Base-by-base conservation (phyloP, 2,329 filamentous ascomycete genomes). In the Colletotrichum musicola region DNA sequence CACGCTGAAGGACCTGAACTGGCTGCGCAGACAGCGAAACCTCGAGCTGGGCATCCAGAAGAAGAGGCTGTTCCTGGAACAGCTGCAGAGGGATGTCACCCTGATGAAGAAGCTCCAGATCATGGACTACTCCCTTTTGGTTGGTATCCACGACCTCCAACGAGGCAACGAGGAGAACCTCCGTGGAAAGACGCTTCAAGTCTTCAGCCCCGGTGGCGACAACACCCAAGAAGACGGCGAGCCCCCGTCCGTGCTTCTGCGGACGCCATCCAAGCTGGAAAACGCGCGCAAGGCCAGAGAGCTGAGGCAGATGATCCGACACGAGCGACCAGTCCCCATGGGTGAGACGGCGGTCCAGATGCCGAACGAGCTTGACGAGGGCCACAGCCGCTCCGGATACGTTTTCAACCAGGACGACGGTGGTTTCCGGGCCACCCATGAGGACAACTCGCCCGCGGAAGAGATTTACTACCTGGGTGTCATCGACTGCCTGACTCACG, bases 381-480 rank as follows among this genome's bases (percentile, higher is more conserved):
- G 91, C 69, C 88, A 92, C 71, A 90, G 87, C 73, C 91, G 92
- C 51, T 82, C 84, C 20, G 88, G 89, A 60, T 92, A 94, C 73
- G 90, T 95, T 72, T 99, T 98, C 79, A 98, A 97, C 78, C 90
- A 91, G 67, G 95, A 98, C 73, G 95, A 98, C 76, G 96, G 96
- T 56, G 96, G 96, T 3, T 94, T 98, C 80, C 88, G 91, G 73
- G 95, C 96, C 13, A 98, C 96, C 1, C 94, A 98, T 76, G 94
- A 98, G 79, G 90, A 97, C 79, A 92, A 97, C 71, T 83, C 84
- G 16, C 89, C 93, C 1, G 95, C 92, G 2, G 93, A 98, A 62
- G 94, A 97, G 81, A 94, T 99, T 49, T 99, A 99, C 81, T 99
- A 99, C 78, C 89, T 99, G 7, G 97, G 96, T 42, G 97, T 99